Evolutionary conservation across 768 basidiomycete species (phyloP).

Genomic region (Cubamyces lactineus): DNA sequence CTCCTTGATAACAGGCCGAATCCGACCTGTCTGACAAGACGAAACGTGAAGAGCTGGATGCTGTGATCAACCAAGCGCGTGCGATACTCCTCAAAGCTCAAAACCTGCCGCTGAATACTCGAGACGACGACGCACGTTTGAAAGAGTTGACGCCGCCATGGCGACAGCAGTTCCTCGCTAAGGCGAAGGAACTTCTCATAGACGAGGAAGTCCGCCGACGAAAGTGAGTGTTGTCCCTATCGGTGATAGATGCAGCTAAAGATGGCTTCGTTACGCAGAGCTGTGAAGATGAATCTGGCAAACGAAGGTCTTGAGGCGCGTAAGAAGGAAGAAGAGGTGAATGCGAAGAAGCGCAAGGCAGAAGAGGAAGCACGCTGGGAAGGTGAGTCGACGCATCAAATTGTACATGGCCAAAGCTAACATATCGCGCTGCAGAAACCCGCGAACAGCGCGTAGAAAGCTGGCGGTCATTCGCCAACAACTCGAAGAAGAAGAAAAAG

Average conservation of each 20-base stretch:
- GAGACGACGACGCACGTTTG: conserved; percentile 62
- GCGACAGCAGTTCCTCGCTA: conserved; percentile 64
- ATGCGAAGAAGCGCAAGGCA: conserved; percentile 78
- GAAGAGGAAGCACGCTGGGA: conserved; percentile 92
- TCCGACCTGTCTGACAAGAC: conserved; percentile 78
- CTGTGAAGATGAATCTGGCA: conserved; percentile 87
- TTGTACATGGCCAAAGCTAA: neutral
- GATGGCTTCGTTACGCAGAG: conserved; percentile 47
- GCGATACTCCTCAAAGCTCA: conserved; percentile 63
- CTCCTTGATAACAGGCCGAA: conserved; percentile 63
- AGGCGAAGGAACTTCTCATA: conserved; percentile 83
- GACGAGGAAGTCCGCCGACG: conserved; percentile 87
- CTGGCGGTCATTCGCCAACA: conserved; percentile 75
- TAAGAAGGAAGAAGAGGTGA: conserved; percentile 87
- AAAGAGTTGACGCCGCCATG: conserved; percentile 61
- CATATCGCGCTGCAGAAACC: conserved; percentile 34
- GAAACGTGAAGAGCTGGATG: conserved; percentile 82
- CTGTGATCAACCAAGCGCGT: conserved; percentile 77
- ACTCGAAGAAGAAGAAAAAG: conserved; percentile 85
- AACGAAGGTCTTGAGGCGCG: conserved; percentile 93
- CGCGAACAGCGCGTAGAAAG: conserved; percentile 83
- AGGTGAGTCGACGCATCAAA: conserved; percentile 48
- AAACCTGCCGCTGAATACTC: conserved; percentile 60
- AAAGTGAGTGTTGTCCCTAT: conserved; percentile 55
- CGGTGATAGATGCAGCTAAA: neutral